Base-by-base conservation (phyloP, 148 eudicot genomes). In the Camellia japonica region DNA sequence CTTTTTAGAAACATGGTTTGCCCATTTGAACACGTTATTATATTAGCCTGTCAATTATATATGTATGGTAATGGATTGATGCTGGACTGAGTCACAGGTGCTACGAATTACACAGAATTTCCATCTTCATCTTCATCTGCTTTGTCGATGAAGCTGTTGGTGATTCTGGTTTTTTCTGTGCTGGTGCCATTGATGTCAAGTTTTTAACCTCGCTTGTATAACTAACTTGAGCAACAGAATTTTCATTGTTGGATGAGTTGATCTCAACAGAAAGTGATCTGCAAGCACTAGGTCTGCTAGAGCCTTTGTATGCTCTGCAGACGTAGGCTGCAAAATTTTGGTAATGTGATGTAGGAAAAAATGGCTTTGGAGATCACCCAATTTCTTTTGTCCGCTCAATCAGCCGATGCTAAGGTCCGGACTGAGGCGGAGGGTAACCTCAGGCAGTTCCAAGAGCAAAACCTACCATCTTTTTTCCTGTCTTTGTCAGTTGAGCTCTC, bases 291-390 rank as follows among this genome's bases (percentile, higher is more conserved):
- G 94, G 13, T 52, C 77, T n/a, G 68, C 30, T 82, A 70, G 66
- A 1, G 15, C 68, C 55, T 41, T 19, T 30, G n/a, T 43, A 3
- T 19, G 1, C 52, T 55, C 66, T 64, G 19, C 30, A 43, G 74
- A 68, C 80, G 73, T 92, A 82, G 3, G 87, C 74, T 23, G 83
- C 81, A 68, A 87, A 92, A 78, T 92, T 89, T 69, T 71, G 80
- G 82, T 90, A 74, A 56, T 78, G n/a, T 76, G 69, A 44, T 42
- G 70, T 67, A 68, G 79, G 75, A 69, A 56, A 73, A 77, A 86
- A 90, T 89, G 90, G 91, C 90, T 1, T 30, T 87, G 87, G 94
- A 91, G 49, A 87, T 91, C 80, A 91, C 94, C 73, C 91, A 87
- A 77, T 78, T 72, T 79, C 82, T 91, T 68, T 71, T 91, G 68